A percentile compares a stretch with the other conserved stretches of the same genome.
Conservation (phyloP, 2,329 filamentous ascomycete genomes). For the Cladobotryum mycophilum region DNA sequence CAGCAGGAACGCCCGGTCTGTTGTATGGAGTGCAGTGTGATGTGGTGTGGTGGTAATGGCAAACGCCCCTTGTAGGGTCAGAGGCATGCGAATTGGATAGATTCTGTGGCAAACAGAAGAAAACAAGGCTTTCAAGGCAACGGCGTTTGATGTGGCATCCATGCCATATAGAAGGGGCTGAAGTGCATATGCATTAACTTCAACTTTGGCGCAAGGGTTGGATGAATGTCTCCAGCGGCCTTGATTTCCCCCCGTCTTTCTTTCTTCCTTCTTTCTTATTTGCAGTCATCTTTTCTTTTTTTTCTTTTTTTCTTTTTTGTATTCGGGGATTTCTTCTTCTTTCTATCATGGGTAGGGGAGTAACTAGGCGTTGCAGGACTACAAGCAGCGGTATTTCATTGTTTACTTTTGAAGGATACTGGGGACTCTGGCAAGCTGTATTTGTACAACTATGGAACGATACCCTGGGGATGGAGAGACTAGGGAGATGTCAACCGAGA, state of each 20-base stretch:
- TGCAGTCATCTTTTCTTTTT: background rate
- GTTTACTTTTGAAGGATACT: constrained; percentile 1
- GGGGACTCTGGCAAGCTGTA: background rate
- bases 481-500: background rate
- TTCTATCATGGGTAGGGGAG: constrained; percentile 1
- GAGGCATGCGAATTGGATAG: constrained; percentile 8
- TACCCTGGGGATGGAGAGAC: constrained; percentile 10
- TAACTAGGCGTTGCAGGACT: constrained; percentile 9
- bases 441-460: constrained; percentile 10
- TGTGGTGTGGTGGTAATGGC: too few species aligned
- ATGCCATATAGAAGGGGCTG: constrained; percentile 7
- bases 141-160: constrained; percentile 4
- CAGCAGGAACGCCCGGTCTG: too few species aligned
- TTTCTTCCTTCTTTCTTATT: background rate
- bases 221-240: background rate
- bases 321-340: background rate
- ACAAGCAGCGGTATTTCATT: constrained; percentile 2
- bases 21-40: too few species aligned
- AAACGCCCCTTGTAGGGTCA: background rate
- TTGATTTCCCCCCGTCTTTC: too few species aligned
- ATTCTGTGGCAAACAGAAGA: constrained; percentile 7
- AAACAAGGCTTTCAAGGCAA: background rate
- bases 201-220: background rate
- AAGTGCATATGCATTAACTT: constrained; percentile 1
- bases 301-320: background rate